These are phyloP conservation scores for Phoenix roebelenii DNA, from an alignment of 176 grass and related monocot species.

Conservation along the genomic window DNA sequence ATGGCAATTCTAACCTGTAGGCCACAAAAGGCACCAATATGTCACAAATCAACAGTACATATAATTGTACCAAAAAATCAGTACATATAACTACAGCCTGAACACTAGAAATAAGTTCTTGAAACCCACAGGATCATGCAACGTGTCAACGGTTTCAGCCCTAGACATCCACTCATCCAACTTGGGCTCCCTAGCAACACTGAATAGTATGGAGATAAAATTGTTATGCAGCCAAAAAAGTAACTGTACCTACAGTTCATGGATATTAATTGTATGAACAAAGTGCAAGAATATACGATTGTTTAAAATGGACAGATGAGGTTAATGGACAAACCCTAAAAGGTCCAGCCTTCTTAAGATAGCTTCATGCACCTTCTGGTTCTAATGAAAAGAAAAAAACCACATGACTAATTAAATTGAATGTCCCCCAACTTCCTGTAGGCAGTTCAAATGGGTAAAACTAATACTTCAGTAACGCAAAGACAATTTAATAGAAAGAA, in stretches of 20 bases:
- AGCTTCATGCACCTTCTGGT: constrained; percentile 40
- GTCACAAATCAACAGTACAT: background rate
- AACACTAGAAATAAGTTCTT: background rate
- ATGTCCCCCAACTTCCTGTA: background rate
- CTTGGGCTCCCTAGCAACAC: constrained; percentile 22
- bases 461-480: too few relatives aligned
- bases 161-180: constrained; percentile 29
- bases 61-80: too few relatives aligned
- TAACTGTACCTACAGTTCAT: too few relatives aligned
- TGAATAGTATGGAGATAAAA: background rate
- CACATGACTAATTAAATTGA: background rate
- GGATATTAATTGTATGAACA: too few relatives aligned
- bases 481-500: too few relatives aligned
- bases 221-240: too few relatives aligned
- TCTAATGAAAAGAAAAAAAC: constrained; percentile 20
- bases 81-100: too few relatives aligned
- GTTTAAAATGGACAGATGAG: background rate
- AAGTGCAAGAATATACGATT: background rate
- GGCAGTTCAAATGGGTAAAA: background rate
- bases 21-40: too few relatives aligned
- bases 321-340: constrained; percentile 18
- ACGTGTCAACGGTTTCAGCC: constrained; percentile 22
- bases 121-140: constrained; percentile 35
- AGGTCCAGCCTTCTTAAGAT: constrained; percentile 25
- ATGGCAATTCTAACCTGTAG: constrained; percentile 4